Base-by-base conservation (phyloP, 2,329 filamentous ascomycete species). In the Bipolaris zeicola region DNA sequence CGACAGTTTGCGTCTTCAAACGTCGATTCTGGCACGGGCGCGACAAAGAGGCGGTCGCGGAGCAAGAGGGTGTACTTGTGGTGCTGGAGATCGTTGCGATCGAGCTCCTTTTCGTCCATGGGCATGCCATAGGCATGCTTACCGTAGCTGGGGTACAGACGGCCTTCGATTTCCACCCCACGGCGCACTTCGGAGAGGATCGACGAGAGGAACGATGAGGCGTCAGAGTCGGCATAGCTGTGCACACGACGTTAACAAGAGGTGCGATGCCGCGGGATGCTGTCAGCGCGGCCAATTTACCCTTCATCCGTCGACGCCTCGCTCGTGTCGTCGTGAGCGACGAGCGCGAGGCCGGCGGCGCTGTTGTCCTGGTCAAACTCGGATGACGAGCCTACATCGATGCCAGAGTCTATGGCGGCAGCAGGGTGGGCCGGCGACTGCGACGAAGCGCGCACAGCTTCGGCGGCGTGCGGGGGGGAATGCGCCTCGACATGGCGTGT, bases 111-210 rank as follows among this genome's bases (percentile, higher is more conserved):
- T 34, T 68, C 62, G 20, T 69, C 66, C 44, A 66, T 69, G n/a
- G 66, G 65, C 66, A 68, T 68, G 38, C 64, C 66, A 22, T 67
- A 67, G 0, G 55, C 63, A 50, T 63, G 64, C 46, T 65, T 67
- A 36, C 63, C 63, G 18, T 67, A 66, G 14, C 61, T 57, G 0
- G 66, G 58, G 46, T 67, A 68, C 4, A 63, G 24, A 1, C 66
- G 58, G 11, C 64, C 66, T 44, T 64, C 64, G 13, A 64, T 63
- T 18, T 62, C 63, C 14, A 67, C 58, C 14, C 66, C 66, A 14
- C 63, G 58, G 13, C 64, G 50, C 6, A 68, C 61, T 52, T 65
- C 63, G 7, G 66, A 67, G 2, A 63, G 37, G 18, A 68, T 66
- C 3, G 64, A 65, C 1, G 65, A 64, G 42, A 68, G 62, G 34